Base-by-base conservation (phyloP, 495 filamentous ascomycete genomes). In the Melanomma pulvis-pyrius region DNA sequence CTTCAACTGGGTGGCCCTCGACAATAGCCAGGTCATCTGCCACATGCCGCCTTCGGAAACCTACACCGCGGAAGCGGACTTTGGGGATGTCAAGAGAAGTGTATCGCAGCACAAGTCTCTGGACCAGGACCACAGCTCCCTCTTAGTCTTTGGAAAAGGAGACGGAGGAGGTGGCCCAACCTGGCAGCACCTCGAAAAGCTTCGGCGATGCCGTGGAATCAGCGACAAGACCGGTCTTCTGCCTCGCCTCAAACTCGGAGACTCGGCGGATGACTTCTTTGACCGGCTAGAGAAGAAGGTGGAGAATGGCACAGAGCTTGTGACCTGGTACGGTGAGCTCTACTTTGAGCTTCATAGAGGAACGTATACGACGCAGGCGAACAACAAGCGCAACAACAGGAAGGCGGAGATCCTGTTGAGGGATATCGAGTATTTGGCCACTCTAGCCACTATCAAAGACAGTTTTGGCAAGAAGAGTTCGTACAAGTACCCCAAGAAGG, bases 331-430 rank as follows among this genome's bases (percentile, higher is more conserved):
- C 73, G 94, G 94, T 28, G 94, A 98, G 79, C 85, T 98, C 22
- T 98, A 98, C 75, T 93, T 98, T 71, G 94, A 98, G 77, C 83
- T 98, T 25, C 94, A 98, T 74, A 88, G 94, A 55, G 94, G 94
- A 54, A 96, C 92, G 8, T 98, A 98, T 78, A 98, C 94, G 0
- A 96, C 93, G 0, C 94, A 98, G 74, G 90, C 92, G 47, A 96
- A 97, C 76, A 98, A 96, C 79, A 98, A 98, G 77, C 85, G 86
- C 59, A 93, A 93, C 78, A 98, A 98, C 74, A 85, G 94, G 55
- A 88, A 87, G 69, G 81, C 92, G 0, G 94, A 98, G 74, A 85
- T 89, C 52, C 74, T 96, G 77, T 81, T 98, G 46, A 88, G 91
- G 28, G 90, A 96, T 65, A 78, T 98, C 21, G 94, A 98, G 75